Evolutionary conservation across 2,329 filamentous ascomycete genomes (phyloP).

Genomic region (Catunica adiposa): DNA sequence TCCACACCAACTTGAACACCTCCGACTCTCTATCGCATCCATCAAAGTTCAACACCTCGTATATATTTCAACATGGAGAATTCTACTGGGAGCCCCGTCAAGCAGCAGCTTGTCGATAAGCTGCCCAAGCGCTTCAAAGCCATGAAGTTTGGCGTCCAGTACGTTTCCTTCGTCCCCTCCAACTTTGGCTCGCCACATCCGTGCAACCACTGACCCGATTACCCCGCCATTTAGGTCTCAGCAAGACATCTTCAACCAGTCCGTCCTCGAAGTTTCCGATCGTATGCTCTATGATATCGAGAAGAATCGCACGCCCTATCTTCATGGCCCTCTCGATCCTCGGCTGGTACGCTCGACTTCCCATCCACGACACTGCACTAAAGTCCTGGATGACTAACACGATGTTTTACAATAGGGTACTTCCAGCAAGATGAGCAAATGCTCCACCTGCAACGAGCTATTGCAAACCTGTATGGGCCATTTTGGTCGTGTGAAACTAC

Average conservation of each 20-base stretch:
- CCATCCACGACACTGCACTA: neutral
- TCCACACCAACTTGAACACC: no score
- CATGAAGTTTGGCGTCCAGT: slow-evolving; percentile 89
- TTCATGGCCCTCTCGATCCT: slow-evolving; percentile 73
- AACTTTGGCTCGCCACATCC: neutral
- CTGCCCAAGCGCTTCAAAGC: slow-evolving; percentile 83
- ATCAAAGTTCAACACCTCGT: neutral
- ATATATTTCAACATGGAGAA: slow-evolving; percentile 14
- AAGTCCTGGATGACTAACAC: slow-evolving; percentile 1
- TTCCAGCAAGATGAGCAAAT: slow-evolving; percentile 65
- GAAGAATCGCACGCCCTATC: slow-evolving; percentile 56
- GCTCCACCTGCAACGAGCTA: slow-evolving; percentile 66
- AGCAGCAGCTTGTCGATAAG: slow-evolving; percentile 80
- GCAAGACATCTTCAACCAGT: slow-evolving; percentile 89
- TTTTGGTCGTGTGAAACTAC: slow-evolving; percentile 83
- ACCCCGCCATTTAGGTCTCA: slow-evolving; percentile 44
- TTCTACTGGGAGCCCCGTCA: slow-evolving; percentile 31
- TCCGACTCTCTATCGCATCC: neutral
- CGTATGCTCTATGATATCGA: slow-evolving; percentile 83
- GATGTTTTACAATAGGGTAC: slow-evolving; percentile 40
- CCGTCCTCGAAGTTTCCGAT: slow-evolving; percentile 86
- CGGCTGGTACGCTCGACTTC: slow-evolving; percentile 41
- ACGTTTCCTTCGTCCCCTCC: slow-evolving; percentile 19
- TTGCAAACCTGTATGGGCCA: slow-evolving; percentile 82
- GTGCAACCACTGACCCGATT: neutral